These are phyloP conservation scores for Paracoccidioides brasiliensis DNA, from an alignment of 2,329 filamentous ascomycete species.

Conservation along the genomic window DNA sequence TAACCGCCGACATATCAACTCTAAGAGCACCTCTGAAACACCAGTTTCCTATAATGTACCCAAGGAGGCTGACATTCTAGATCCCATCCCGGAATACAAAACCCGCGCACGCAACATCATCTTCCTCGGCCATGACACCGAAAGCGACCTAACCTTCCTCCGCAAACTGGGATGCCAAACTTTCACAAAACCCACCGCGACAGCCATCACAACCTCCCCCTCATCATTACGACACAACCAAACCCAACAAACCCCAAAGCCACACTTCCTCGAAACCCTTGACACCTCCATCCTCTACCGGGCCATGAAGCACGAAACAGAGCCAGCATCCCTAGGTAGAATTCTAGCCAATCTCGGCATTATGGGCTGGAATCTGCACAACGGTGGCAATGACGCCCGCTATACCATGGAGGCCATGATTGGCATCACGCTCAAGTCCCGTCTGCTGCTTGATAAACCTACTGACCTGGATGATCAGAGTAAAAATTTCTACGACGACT, in stretches of 20 bases:
- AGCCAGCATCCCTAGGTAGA: conserved; percentile 44
- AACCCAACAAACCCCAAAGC: neutral
- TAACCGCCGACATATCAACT: neutral
- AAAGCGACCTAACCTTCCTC: conserved; percentile 57
- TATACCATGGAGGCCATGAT: conserved; percentile 67
- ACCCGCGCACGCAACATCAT: conserved; percentile 45
- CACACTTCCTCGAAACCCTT: conserved; percentile 47
- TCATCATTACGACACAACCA: neutral
- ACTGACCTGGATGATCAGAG: neutral
- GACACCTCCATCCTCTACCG: conserved; percentile 66
- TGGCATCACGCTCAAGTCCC: conserved; percentile 38
- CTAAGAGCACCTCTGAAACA: neutral
- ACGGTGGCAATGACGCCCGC: conserved; percentile 73
- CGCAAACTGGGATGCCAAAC: conserved; percentile 39
- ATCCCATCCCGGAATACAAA: conserved; percentile 1
- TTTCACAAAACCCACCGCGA: conserved; percentile 28
- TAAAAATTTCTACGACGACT: neutral
- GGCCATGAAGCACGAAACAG: conserved; percentile 41
- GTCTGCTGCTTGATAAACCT: conserved; percentile 13
- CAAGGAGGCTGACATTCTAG: neutral
- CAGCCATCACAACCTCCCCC: neutral
- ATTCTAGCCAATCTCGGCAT: conserved; percentile 56
- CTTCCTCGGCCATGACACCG: conserved; percentile 65
- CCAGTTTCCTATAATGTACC: neutral
- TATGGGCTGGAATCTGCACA: conserved; percentile 56